Evolutionary conservation across 2,329 filamentous ascomycete species (phyloP).

Genomic region (Dactylonectria estremocensis): DNA sequence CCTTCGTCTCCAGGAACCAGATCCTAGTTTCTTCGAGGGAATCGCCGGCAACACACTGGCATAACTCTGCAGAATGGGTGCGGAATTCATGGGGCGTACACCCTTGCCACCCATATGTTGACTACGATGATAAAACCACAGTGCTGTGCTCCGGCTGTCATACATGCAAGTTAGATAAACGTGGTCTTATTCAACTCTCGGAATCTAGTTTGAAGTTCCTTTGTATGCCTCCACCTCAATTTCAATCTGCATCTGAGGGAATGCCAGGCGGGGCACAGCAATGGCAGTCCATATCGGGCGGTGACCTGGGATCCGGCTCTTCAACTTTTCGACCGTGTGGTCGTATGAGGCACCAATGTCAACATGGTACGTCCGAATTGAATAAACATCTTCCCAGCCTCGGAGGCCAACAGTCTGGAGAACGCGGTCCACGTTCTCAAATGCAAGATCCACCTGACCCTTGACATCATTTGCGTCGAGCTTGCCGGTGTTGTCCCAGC

Average conservation of each 20-base stretch:
- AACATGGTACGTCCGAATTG: conserved; percentile 43
- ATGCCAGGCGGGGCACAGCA: conserved; percentile 34
- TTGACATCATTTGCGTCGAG: conserved; percentile 32
- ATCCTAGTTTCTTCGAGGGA: no score
- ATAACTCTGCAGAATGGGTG: no score
- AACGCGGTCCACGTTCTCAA: conserved; percentile 45
- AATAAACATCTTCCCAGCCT: conserved; percentile 49
- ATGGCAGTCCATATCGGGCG: conserved; percentile 27
- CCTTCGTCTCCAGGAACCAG: no score
- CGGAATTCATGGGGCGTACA: no score
- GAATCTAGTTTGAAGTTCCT: no score
- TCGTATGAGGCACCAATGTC: conserved; percentile 38
- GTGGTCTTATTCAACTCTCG: no score
- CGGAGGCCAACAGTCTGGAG: conserved; percentile 43
- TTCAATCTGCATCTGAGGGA: conserved; percentile 41
- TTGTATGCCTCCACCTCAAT: conserved; percentile 41
- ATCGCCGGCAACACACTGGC: no score
- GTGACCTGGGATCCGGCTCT: conserved; percentile 33
- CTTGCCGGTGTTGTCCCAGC: conserved; percentile 37
- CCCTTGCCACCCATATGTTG: no score
- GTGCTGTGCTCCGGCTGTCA: no score
- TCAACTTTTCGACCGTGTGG: conserved; percentile 24
- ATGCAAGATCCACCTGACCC: conserved; percentile 35
- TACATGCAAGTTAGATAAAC: no score
- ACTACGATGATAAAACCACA: no score